phyloP scores from a whole-genome alignment of 495 filamentous ascomycete genomes.

The Pyrenula massariospora region DNA sequence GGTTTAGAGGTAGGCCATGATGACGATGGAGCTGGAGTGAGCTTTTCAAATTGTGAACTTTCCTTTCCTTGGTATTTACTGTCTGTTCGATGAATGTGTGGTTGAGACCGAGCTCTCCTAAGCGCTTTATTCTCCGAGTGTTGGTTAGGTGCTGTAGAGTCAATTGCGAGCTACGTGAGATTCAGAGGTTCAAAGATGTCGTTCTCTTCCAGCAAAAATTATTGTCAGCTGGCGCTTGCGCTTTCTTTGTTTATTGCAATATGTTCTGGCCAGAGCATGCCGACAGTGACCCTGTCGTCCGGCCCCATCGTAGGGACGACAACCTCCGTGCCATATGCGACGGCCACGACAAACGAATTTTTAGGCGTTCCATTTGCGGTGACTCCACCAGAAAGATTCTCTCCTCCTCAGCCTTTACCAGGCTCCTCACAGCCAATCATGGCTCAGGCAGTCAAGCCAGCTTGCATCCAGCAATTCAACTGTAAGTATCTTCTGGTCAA shows the following conservation, averaged over 20 bases:
- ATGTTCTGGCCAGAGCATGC: background rate
- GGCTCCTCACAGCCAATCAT: background rate
- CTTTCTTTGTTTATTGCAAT: background rate
- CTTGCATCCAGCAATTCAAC: background rate
- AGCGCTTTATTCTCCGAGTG: no score
- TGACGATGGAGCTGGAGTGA: background rate
- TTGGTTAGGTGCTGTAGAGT: no score
- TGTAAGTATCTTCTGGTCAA: background rate
- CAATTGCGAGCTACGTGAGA: no score
- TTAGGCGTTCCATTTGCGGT: constrained; percentile 19
- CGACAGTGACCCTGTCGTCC: constrained; percentile 11
- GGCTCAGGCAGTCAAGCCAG: background rate
- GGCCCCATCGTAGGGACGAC: constrained; percentile 17
- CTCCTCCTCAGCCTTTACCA: background rate
- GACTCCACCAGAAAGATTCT: constrained; percentile 11
- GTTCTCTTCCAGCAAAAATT: background rate
- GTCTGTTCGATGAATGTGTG: no score
- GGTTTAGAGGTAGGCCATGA: background rate
- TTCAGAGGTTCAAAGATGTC: background rate
- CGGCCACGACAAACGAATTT: constrained; percentile 15
- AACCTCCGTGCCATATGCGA: constrained; percentile 10
- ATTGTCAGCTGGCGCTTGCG: background rate
- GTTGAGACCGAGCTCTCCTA: no score
- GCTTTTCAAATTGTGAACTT: no score
- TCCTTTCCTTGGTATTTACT: no score